These are phyloP conservation scores for Claviceps sp. DNA, from an alignment of 2,329 filamentous ascomycete species.

Conservation along the genomic window DNA sequence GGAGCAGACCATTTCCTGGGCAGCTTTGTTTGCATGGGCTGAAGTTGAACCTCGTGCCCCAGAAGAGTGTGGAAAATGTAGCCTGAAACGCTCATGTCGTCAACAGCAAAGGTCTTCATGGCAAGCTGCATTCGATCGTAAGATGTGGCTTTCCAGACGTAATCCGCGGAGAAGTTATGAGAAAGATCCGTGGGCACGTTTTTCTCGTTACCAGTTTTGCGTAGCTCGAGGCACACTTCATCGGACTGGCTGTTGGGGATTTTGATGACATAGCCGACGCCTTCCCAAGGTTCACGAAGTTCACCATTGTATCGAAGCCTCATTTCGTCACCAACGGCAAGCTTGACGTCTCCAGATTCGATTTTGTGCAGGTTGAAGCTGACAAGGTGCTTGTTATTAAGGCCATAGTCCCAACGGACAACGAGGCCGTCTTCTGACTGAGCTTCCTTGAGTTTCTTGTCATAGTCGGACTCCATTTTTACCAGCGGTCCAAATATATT, in stretches of 20 bases:
- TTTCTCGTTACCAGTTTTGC: conserved; percentile 91
- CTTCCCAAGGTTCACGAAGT: conserved; percentile 84
- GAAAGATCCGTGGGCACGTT: conserved; percentile 91
- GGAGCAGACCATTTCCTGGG: conserved; percentile 96
- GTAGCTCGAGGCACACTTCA: conserved; percentile 88
- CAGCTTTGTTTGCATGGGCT: conserved; percentile 88
- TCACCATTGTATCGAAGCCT: conserved; percentile 92
- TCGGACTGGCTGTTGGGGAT: conserved; percentile 99
- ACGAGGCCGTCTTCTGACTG: conserved; percentile 93
- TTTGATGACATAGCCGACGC: conserved; percentile 97
- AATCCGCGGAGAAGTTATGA: conserved; percentile 95
- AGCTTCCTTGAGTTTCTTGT: conserved; percentile 95
- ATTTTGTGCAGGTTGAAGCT: conserved; percentile 95
- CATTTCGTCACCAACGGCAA: conserved; percentile 98
- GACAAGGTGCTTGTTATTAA: conserved; percentile 95
- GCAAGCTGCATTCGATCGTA: conserved; percentile 98
- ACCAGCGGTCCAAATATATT: conserved; percentile 96
- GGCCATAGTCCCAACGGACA: conserved; percentile 85
- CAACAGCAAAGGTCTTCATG: conserved; percentile 97
- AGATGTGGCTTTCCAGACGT: conserved; percentile 98
- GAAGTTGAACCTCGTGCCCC: conserved; percentile 86
- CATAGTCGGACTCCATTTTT: conserved; percentile 98
- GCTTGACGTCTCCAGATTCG: conserved; percentile 92
- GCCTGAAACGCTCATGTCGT: conserved; percentile 95
- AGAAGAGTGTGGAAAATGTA: conserved; percentile 97